Evolutionary conservation across 106 monocot species (phyloP), one percentile per base, ranked within the genome.

Genomic region (Phalaenopsis equestris): DNA sequence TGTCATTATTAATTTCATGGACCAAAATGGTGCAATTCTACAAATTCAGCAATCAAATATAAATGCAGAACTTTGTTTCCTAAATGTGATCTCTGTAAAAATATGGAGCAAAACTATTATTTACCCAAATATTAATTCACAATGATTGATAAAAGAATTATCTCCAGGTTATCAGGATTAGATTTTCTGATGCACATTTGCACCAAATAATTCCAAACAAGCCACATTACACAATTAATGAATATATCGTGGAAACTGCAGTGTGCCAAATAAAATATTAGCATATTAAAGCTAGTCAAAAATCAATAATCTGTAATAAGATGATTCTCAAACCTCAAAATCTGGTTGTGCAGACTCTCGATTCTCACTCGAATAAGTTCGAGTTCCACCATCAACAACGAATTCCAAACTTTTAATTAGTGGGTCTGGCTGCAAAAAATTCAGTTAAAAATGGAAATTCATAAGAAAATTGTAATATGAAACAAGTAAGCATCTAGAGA

Each of bases 351-450:
- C 78, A 76, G 75, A 83, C 81, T 90, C 84, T 43, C 90, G 65
- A 84, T 38, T 78, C 56, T 83, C 87, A 76, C 79, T 84, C 42
- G 90, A 79, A 56, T 84, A 90, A 80, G 12, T 52, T 52, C 52
- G 12, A 47, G 52, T 12, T 52, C 52, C 12, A 47, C 88, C 92
- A 56, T 88, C 96, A 84, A 92, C 80, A 77, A 97, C 86, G 74
- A 92, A 89, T 80, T 98, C 94, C 48, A 98, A 83, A 42, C 87
- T 84, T 64, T 88, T 88, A 56, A 81, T 84, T 82, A 92, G 80
- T 76, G 94, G 94, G 80, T 98, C 86, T 84, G 90, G 90, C 94
- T 98, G 91, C 37, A 80, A 83, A 23, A 72, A 84, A 55, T 48
- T 65, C 64, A 24, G 24, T 55, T 36, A 79, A 77, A 52, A 21